These are phyloP conservation scores for Apiotrichum porosum DNA, from an alignment of 1,284 basidiomycete genomes.

Conservation along the genomic window DNA sequence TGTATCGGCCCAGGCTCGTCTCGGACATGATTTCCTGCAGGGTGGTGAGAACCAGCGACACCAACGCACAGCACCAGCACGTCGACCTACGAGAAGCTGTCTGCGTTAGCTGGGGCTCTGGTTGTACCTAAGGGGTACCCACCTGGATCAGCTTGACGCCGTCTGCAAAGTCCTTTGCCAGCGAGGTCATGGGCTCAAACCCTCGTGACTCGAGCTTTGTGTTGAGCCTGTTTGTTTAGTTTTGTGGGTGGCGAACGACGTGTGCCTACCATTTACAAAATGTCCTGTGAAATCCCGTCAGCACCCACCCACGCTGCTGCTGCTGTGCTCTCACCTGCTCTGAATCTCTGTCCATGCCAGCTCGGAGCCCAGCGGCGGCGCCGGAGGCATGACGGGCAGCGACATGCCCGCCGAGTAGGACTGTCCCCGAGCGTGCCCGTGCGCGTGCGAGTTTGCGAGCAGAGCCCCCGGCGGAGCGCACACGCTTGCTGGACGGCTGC, in stretches of 20 bases:
- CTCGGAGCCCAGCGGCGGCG: slow-evolving; percentile 11
- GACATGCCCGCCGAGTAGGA: background rate
- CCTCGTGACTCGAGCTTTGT: slow-evolving; percentile 83
- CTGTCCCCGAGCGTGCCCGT: slow-evolving; percentile 5
- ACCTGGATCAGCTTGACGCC: slow-evolving; percentile 84
- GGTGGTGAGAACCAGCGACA: too few species aligned
- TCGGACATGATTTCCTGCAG: slow-evolving; percentile 91
- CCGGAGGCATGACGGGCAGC: slow-evolving; percentile 1
- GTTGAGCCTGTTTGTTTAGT: slow-evolving; percentile 66
- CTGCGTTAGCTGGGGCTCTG: background rate
- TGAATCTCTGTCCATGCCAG: slow-evolving; percentile 18
- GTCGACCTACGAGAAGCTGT: slow-evolving; percentile 65
- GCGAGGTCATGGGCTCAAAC: slow-evolving; percentile 83
- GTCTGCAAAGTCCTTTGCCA: slow-evolving; percentile 86
- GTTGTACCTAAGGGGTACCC: slow-evolving; percentile 1
- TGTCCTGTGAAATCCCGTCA: slow-evolving; percentile 22
- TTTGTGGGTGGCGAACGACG: background rate
- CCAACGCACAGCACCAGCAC: too few species aligned
- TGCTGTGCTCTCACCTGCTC: slow-evolving; percentile 9
- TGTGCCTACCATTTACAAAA: slow-evolving; percentile 44
- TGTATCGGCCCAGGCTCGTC: slow-evolving; percentile 83
- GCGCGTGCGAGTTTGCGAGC: background rate
- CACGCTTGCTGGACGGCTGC: slow-evolving; percentile 2
- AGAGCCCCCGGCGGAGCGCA: background rate
- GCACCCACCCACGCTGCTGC: too few species aligned